A percentile compares a stretch with the other conserved stretches of the same genome.
Evolutionary conservation across 306 rosid species (phyloP).

Genomic region (Chamaecrista fasciculata): DNA sequence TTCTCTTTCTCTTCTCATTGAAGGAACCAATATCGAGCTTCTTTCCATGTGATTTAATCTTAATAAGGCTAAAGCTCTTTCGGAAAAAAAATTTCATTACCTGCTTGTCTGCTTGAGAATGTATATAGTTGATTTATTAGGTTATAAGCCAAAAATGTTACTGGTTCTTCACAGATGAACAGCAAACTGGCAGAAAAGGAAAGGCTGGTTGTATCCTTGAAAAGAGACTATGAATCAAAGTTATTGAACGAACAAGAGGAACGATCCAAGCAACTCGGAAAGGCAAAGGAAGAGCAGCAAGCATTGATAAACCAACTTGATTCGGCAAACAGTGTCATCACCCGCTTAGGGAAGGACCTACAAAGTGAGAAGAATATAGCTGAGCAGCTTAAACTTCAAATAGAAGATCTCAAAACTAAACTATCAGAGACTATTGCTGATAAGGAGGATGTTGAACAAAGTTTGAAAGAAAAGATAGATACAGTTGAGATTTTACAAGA

Average conservation of each 20-base stretch:
- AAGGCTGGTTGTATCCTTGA: slow-evolving; percentile 50
- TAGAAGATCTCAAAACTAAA: slow-evolving; percentile 37
- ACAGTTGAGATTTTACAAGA: slow-evolving; percentile 30
- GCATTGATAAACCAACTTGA: slow-evolving; percentile 52
- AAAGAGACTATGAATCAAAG: slow-evolving; percentile 61
- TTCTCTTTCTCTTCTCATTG: not conserved
- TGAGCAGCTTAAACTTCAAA: slow-evolving; percentile 58
- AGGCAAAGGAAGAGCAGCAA: slow-evolving; percentile 65
- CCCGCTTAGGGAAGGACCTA: slow-evolving; percentile 59
- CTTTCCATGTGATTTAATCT: slow-evolving; percentile 23
- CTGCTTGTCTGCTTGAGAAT: not conserved
- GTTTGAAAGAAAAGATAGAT: slow-evolving; percentile 33
- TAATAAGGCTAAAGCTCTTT: not conserved
- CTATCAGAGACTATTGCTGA: slow-evolving; percentile 29
- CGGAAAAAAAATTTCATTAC: not conserved
- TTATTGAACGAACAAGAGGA: slow-evolving; percentile 65
- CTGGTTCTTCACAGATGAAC: slow-evolving; percentile 58
- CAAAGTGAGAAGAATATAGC: slow-evolving; percentile 52
- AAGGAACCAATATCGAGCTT: not conserved
- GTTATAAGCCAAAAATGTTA: slow-evolving; percentile 28
- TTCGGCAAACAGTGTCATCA: slow-evolving; percentile 49
- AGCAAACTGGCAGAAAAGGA: slow-evolving; percentile 70
- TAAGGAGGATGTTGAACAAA: slow-evolving; percentile 48
- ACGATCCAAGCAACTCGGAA: slow-evolving; percentile 54
- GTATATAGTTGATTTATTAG: slow-evolving; percentile 6